Percentiles rank a stretch among this genome's conserved stretches.
These are phyloP conservation scores for Starmerella khaoyaiensis DNA, from an alignment of 805 yeast genomes.

Conservation along the genomic window DNA sequence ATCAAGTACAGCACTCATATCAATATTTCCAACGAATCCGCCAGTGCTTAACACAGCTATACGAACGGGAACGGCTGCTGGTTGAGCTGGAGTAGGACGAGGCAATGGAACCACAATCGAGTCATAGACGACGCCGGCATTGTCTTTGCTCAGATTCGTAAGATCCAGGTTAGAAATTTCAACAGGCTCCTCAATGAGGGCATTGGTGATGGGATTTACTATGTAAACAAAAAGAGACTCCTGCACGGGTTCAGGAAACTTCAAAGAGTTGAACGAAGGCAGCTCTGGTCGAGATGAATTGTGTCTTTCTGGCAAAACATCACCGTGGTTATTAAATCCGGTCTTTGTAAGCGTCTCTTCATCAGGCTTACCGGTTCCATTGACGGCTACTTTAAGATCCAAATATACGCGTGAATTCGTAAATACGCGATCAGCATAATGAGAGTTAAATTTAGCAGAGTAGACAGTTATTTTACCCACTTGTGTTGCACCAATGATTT, in stretches of 20 bases:
- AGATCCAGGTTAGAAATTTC: conserved; percentile 40
- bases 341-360: conserved; percentile 23
- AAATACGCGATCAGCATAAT: conserved; percentile 66
- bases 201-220: conserved; percentile 62
- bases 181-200: conserved; percentile 37
- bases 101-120: conserved; percentile 64
- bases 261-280: conserved; percentile 58
- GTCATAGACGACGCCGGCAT: conserved; percentile 38
- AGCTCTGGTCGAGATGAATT: conserved; percentile 57
- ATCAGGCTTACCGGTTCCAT: conserved; percentile 41
- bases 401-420: conserved; percentile 66
- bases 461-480: conserved; percentile 38
- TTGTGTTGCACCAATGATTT: conserved; percentile 62
- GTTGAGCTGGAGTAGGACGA: conserved; percentile 63
- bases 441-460: conserved; percentile 64
- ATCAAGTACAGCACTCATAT: conserved; percentile 54
- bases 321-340: conserved; percentile 20
- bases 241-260: conserved; percentile 47
- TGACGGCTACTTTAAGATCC: conserved; percentile 58
- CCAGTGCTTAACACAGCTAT: conserved; percentile 56
- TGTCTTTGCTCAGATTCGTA: conserved; percentile 37
- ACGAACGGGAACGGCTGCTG: conserved; percentile 57
- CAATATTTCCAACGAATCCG: conserved; percentile 73
- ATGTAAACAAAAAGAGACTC: conserved; percentile 57
- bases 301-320: conserved; percentile 33